These are phyloP conservation scores for Metarhizium brunneum DNA, from an alignment of 2,329 filamentous ascomycete species.

Conservation along the genomic window DNA sequence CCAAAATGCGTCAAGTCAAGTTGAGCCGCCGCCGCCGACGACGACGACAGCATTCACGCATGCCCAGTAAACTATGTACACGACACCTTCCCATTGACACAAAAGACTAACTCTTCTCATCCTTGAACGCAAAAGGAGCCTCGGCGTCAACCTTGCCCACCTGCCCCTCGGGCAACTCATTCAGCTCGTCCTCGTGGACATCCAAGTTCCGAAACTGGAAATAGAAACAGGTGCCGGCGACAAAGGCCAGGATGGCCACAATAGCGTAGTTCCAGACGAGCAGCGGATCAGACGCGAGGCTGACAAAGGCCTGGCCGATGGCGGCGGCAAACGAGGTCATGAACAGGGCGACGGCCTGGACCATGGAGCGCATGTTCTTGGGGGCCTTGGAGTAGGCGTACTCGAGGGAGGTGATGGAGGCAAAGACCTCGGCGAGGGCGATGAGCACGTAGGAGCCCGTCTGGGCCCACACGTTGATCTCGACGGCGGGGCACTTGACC, in stretches of 20 bases:
- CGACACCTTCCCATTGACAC: too few relatives aligned
- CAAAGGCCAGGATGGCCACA: slow-evolving; percentile 54
- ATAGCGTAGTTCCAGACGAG: slow-evolving; percentile 64
- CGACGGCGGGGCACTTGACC: slow-evolving; percentile 44
- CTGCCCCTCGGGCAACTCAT: slow-evolving; percentile 35
- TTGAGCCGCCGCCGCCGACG: too few relatives aligned
- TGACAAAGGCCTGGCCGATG: slow-evolving; percentile 58
- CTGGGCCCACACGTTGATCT: slow-evolving; percentile 58
- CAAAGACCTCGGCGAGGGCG: slow-evolving; percentile 43
- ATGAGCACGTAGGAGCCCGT: slow-evolving; percentile 41
- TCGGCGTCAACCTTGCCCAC: slow-evolving; percentile 17
- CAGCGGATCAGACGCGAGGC: slow-evolving; percentile 53
- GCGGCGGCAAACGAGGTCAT: slow-evolving; percentile 62
- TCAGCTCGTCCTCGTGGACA: slow-evolving; percentile 56
- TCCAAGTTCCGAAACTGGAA: slow-evolving; percentile 54
- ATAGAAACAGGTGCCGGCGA: slow-evolving; percentile 57
- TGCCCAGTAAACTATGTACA: too few relatives aligned
- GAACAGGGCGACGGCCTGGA: slow-evolving; percentile 60
- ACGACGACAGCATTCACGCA: too few relatives aligned
- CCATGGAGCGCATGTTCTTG: slow-evolving; percentile 69
- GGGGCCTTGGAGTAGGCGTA: slow-evolving; percentile 73
- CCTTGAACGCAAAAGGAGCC: slow-evolving; percentile 2
- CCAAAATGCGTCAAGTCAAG: too few relatives aligned
- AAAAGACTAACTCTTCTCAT: background rate
- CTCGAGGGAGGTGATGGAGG: slow-evolving; percentile 55